phyloP scores from a whole-genome alignment of 2,329 filamentous ascomycete species.

The Mycosphaerella sp. region DNA sequence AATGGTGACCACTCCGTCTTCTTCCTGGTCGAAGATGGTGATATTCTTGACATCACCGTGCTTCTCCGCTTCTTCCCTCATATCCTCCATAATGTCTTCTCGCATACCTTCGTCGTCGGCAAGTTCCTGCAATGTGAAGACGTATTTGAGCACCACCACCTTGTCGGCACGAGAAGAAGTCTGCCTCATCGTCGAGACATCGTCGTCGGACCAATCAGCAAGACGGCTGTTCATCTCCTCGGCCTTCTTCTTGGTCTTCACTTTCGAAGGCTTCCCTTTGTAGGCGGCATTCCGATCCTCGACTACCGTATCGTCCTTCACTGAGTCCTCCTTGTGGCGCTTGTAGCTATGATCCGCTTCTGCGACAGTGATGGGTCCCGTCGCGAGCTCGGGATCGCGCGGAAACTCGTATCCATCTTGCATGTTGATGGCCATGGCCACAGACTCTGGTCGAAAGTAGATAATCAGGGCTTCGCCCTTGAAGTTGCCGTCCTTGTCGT shows the following conservation, averaged over 20 bases:
- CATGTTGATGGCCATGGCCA: slow-evolving; percentile 73
- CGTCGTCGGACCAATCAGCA: slow-evolving; percentile 91
- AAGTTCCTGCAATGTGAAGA: slow-evolving; percentile 83
- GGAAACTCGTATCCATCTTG: slow-evolving; percentile 75
- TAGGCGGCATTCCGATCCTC: slow-evolving; percentile 29
- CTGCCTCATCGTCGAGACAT: slow-evolving; percentile 53
- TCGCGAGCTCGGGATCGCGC: slow-evolving; percentile 58
- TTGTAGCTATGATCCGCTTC: slow-evolving; percentile 89
- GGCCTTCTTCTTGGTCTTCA: slow-evolving; percentile 81
- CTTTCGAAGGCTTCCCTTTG: slow-evolving; percentile 46
- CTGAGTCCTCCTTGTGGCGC: slow-evolving; percentile 62
- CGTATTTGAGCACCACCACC: slow-evolving; percentile 79
- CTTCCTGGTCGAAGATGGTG: slow-evolving; percentile 79
- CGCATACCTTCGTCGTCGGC: slow-evolving; percentile 77
- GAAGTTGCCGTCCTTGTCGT: slow-evolving; percentile 71
- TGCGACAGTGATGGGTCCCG: slow-evolving; percentile 51
- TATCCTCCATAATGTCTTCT: slow-evolving; percentile 90
- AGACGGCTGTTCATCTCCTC: slow-evolving; percentile 85
- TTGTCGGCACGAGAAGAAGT: slow-evolving; percentile 60
- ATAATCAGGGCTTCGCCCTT: slow-evolving; percentile 88
- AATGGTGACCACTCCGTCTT: slow-evolving; percentile 77
- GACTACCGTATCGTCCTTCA: slow-evolving; percentile 40
- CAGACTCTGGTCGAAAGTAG: slow-evolving; percentile 93
- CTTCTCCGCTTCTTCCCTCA: slow-evolving; percentile 82
- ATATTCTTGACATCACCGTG: slow-evolving; percentile 86